Base-by-base conservation (phyloP, 1,284 basidiomycete genomes). In the Meripilus lineatus region DNA sequence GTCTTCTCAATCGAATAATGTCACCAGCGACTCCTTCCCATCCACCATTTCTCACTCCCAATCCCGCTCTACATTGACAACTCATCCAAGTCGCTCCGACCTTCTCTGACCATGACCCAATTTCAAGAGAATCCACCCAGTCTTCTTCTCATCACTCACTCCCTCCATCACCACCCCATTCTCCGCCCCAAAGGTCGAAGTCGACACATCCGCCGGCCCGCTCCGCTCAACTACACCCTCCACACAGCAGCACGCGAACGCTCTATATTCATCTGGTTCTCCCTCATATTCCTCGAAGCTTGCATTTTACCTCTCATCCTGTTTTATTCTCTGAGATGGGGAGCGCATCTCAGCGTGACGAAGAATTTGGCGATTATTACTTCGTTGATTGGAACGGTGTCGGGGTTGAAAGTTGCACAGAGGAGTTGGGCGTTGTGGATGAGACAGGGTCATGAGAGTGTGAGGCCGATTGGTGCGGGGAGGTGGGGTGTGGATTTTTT, bases 291-390 rank as follows among this genome's bases (percentile, higher is more conserved):
- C 52, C 18, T 54, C 45, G 61, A 64, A 47, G 51, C 62, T 10
- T 52, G 61, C 34, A 39, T 63, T 45, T 56, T 64, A 23, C 62
- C 61, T 3, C 57, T 64, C 50, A 60, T 64, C 24, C 54, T 64
- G 32, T 64, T 62, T 54, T 64, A 58, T 48, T 51, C 59, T 1
- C 57, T 64, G 5, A 49, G 50, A 34, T 62, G 59, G 60, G 61
- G 62, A 24, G 60, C 62, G 0, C 62, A 63, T 38, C 53, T 64
- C 26, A 51, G 40, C 42, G 54, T 53, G 21, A 62, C 61, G 13
- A 62, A 53, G 32, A 64, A 62, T 48, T 57, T 64, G 37, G 62
- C 62, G 26, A 64, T 64, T 50, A 62, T 64, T 41, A 64, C 62
- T 17, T 53, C 53, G 14, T 50, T 62, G 37, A 59, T 63, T 32